Base-by-base conservation (phyloP, 2,329 filamentous ascomycete genomes). In the Ilyonectria sp. region DNA sequence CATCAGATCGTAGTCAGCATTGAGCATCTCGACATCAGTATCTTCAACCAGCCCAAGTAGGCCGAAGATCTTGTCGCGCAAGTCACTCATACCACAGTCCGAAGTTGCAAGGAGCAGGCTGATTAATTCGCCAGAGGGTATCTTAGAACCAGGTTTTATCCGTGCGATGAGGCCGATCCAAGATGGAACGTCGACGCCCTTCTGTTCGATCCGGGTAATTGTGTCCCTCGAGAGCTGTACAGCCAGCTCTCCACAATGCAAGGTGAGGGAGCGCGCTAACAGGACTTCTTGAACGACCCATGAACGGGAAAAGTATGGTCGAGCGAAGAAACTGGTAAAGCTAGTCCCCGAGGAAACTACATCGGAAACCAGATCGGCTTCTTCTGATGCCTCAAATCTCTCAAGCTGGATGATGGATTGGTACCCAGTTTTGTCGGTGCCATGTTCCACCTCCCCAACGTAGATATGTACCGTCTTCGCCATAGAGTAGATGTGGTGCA, bases 251-350 rank as follows among this genome's bases (percentile, higher is more conserved):
- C 52, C 67, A 4, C 67, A 70, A 29, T 61, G 63, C 21, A 70
- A 23, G 15, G 53, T 33, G 21, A 70, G 47, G 17, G 47, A 60
- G 3, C 21, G 55, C 4, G 68, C 67, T 6, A 70, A 55, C 5
- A 70, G 19, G 9, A 68, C 35, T 33, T 70, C 68, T 21, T 70
- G 67, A 2, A 70, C 67, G 2, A 70, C 58, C 68, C 67, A 70
- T 2, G 70, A 35, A 4, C 68, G 52, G 1, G 63, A 70, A 35
- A 70, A 70, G 35, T 64, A 70, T 10, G 63, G 56, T 11, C 68
- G 35, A 33, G 7, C 19, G 4, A 70, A 64, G 15, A 70, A 61
- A 11, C 35, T 40, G 17, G 40, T 6, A 43, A 43, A n/a, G 8
- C 2, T 43, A 2, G 8, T 8, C 44, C 35, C 1, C 64, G 21